Conservation (phyloP, 2,329 filamentous ascomycete species). For the Aspergillus transmontanensis region DNA sequence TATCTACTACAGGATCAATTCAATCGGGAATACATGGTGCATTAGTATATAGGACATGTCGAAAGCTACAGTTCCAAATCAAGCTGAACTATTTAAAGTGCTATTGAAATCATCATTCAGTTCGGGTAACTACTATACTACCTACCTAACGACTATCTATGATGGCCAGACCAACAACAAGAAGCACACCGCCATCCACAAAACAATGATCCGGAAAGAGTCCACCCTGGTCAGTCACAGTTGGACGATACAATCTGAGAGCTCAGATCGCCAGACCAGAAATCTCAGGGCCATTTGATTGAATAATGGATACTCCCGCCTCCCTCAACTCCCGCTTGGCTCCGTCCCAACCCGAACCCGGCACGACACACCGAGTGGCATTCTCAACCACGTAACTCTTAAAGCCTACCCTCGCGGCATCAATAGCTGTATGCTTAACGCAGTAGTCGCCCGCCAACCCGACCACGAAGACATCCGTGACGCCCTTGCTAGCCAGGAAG, state of each 20-base stretch:
- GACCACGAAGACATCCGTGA: conserved; percentile 82
- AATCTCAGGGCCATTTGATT: conserved; percentile 59
- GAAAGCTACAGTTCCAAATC: neutral
- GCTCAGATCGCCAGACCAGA: conserved; percentile 44
- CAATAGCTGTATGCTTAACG: conserved; percentile 77
- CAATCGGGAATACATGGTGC: neutral
- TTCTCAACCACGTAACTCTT: conserved; percentile 75
- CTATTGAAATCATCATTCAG: neutral
- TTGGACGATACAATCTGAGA: neutral
- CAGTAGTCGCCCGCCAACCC: conserved; percentile 90
- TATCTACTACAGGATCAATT: neutral
- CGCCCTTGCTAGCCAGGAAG: conserved; percentile 56
- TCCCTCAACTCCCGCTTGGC: conserved; percentile 57
- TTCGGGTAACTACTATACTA: neutral
- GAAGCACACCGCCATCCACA: neutral
- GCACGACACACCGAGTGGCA: conserved; percentile 72
- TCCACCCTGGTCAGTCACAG: neutral
- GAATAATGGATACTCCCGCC: conserved; percentile 66
- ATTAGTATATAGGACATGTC: neutral
- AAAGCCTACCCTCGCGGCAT: conserved; percentile 77
- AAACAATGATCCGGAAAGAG: neutral
- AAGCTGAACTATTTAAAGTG: neutral
- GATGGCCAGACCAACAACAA: neutral
- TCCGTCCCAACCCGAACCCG: conserved; percentile 57
- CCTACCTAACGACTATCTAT: neutral